A percentile compares a stretch with the other conserved stretches of the same genome.
Evolutionary conservation across 2,329 filamentous ascomycete species (phyloP).

Genomic region (Cercospora sp.): DNA sequence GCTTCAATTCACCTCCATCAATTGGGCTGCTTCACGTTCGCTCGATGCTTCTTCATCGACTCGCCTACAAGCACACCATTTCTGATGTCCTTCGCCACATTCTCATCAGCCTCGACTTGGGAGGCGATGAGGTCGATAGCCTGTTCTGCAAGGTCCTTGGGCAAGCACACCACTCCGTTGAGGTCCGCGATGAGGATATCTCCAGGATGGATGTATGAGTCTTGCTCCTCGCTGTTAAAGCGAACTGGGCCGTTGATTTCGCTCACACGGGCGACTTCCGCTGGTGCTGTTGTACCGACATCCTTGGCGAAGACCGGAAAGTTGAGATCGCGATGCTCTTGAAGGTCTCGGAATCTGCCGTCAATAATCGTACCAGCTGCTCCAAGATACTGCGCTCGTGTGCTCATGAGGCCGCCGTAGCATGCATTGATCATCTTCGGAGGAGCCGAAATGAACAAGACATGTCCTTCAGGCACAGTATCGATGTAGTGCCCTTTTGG

Average conservation of each 20-base stretch:
- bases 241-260: slow-evolving; percentile 39
- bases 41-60: slow-evolving; percentile 34
- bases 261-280: slow-evolving; percentile 36
- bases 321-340: slow-evolving; percentile 53
- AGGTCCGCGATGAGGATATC: slow-evolving; percentile 43
- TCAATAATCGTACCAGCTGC: slow-evolving; percentile 55
- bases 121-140: slow-evolving; percentile 35
- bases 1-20: not conserved
- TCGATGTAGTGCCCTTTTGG: slow-evolving; percentile 55
- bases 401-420: slow-evolving; percentile 58
- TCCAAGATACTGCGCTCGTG: slow-evolving; percentile 47
- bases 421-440: slow-evolving; percentile 51
- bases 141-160: slow-evolving; percentile 30
- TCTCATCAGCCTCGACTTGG: slow-evolving; percentile 37
- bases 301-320: slow-evolving; percentile 46
- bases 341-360: slow-evolving; percentile 54
- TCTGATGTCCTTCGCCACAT: slow-evolving; percentile 33
- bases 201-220: slow-evolving; percentile 38
- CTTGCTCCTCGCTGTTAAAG: slow-evolving; percentile 36
- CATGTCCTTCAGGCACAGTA: slow-evolving; percentile 48
- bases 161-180: slow-evolving; percentile 43
- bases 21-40: slow-evolving; percentile 31
- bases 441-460: slow-evolving; percentile 55
- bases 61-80: slow-evolving; percentile 30
- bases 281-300: slow-evolving; percentile 39